A percentile compares a stretch with the other conserved stretches of the same genome.
Evolutionary conservation across 768 basidiomycete species (phyloP).

Genomic region (Leccinellum luteum): DNA sequence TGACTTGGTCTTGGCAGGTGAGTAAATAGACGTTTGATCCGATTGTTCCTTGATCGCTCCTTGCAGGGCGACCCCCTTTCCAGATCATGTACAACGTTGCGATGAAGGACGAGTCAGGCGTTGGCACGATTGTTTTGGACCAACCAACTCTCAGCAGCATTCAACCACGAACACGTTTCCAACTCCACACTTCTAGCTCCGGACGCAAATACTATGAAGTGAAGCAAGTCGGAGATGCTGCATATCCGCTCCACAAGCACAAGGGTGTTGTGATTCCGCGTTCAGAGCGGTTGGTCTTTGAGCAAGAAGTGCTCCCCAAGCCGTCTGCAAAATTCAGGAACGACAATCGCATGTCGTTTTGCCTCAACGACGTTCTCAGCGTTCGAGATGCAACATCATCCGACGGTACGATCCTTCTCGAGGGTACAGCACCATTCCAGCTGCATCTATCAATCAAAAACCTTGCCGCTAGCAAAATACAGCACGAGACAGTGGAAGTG

Average conservation of each 20-base stretch:
- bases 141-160: conserved; percentile 85
- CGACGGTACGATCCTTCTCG: conserved; percentile 61
- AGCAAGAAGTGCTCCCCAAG: conserved; percentile 80
- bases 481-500: conserved; percentile 54
- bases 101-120: conserved; percentile 61
- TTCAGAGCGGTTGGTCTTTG: conserved; percentile 67
- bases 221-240: conserved; percentile 81
- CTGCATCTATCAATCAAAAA: conserved; percentile 75
- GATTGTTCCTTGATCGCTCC: background rate
- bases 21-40: conserved; percentile 9
- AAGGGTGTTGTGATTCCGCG: conserved; percentile 62
- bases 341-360: conserved; percentile 65
- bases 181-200: conserved; percentile 71
- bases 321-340: conserved; percentile 80
- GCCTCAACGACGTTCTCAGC: conserved; percentile 65
- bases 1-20: conserved; percentile 79
- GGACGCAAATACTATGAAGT: conserved; percentile 90
- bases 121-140: conserved; percentile 67
- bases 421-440: conserved; percentile 85
- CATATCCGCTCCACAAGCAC: conserved; percentile 76
- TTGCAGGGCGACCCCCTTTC: conserved; percentile 83
- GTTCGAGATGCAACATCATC: conserved; percentile 48
- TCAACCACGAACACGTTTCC: conserved; percentile 74
- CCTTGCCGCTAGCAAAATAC: conserved; percentile 65
- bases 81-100: conserved; percentile 89